These are phyloP conservation scores for Paraconiothyrium brasiliense DNA, from an alignment of 2,329 filamentous ascomycete species.

Conservation along the genomic window DNA sequence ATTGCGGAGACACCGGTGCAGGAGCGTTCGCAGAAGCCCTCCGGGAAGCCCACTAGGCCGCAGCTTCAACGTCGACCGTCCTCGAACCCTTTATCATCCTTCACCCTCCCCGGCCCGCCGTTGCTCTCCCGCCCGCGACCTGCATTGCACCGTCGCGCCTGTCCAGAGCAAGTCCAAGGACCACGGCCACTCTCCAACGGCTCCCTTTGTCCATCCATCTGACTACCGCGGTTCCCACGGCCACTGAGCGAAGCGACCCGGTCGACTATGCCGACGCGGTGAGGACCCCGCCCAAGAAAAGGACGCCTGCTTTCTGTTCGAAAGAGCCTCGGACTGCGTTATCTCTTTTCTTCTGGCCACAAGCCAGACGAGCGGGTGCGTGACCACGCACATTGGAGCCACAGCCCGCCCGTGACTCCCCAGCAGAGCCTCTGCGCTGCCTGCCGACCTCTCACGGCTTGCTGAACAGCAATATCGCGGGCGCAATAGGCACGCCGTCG, in stretches of 20 bases:
- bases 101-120: conserved; percentile 9
- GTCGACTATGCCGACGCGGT: conserved; percentile 7
- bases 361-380: neutral
- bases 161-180: neutral
- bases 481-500: neutral
- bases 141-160: conserved; percentile 17
- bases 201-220: conserved; percentile 8
- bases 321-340: neutral
- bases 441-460: conserved; percentile 5
- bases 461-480: neutral
- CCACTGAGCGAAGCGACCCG: conserved; percentile 7
- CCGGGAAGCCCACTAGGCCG: conserved; percentile 7
- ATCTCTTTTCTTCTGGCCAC: neutral
- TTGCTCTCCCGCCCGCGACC: neutral
- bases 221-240: conserved; percentile 8
- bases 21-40: conserved; percentile 5
- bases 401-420: neutral
- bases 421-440: neutral
- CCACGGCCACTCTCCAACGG: conserved; percentile 14
- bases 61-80: neutral
- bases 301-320: neutral
- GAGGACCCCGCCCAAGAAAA: conserved; percentile 1
- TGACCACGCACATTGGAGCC: conserved; percentile 3
- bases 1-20: conserved; percentile 38
- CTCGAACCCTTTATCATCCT: conserved; percentile 8